Conservation (phyloP, 495 filamentous ascomycete species). For the Xylaria intraflava region DNA sequence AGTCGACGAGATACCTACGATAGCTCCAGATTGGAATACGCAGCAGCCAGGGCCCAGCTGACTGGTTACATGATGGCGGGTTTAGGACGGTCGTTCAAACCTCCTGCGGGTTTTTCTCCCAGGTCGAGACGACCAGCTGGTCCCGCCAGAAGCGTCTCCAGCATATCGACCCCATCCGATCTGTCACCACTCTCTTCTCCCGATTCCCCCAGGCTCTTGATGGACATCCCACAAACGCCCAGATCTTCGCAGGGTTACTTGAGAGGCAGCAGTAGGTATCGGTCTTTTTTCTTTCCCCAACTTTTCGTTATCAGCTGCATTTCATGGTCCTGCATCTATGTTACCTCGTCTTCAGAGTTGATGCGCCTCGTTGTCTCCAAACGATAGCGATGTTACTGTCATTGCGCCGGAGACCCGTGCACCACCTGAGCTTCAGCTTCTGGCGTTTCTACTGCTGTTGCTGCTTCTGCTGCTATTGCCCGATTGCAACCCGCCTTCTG, state of each 20-base stretch:
- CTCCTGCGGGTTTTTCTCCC: constrained; percentile 31
- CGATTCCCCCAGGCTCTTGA: constrained; percentile 17
- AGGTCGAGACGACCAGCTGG: constrained; percentile 26
- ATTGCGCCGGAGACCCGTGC: neutral
- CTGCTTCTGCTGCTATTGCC: no score
- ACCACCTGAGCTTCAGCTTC: neutral
- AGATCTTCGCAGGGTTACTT: constrained; percentile 9
- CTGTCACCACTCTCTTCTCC: constrained; percentile 23
- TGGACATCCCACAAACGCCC: constrained; percentile 13
- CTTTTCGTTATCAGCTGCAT: no score
- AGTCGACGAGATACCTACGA: no score
- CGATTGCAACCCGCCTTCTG: no score
- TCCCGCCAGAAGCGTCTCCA: constrained; percentile 21
- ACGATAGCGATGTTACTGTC: neutral
- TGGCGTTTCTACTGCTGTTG: no score
- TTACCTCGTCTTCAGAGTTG: neutral
- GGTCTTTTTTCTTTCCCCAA: neutral
- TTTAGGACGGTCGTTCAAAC: constrained; percentile 33
- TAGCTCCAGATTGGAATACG: neutral
- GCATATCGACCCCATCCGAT: constrained; percentile 33
- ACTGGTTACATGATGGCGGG: constrained; percentile 20
- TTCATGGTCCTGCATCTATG: no score
- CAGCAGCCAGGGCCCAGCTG: neutral
- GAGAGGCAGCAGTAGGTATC: constrained; percentile 18
- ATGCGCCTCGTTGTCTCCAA: neutral